Evolutionary conservation across 768 basidiomycete species (phyloP).

Genomic region (Trametes cubensis): DNA sequence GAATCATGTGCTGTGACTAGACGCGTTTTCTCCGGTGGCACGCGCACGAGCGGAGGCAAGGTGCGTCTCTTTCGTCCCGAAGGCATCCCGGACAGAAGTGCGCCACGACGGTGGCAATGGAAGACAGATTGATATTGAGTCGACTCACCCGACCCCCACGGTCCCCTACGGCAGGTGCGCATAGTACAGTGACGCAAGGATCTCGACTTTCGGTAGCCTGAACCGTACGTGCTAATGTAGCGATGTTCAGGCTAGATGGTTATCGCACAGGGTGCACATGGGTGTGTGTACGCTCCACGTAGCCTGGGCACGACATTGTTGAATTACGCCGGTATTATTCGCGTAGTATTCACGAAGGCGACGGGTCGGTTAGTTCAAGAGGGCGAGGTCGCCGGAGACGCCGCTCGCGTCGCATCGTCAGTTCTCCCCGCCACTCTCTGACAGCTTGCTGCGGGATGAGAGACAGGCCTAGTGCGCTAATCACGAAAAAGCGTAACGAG

Average conservation of each 20-base stretch:
- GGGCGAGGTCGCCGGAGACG: background rate
- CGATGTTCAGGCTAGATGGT: constrained; percentile 5
- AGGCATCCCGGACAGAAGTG: background rate
- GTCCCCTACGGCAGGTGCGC: background rate
- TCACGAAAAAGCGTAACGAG: background rate
- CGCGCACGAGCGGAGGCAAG: background rate
- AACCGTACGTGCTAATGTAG: background rate
- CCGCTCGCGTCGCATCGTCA: background rate
- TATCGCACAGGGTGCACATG: background rate
- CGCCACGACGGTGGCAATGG: constrained; percentile 1
- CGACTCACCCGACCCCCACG: background rate
- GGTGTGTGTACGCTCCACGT: too few relatives aligned
- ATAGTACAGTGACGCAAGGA: too few relatives aligned
- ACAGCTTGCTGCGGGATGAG: background rate
- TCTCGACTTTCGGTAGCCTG: too few relatives aligned
- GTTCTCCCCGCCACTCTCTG: background rate
- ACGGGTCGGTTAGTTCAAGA: too few relatives aligned
- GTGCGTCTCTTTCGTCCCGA: background rate
- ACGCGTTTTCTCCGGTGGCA: constrained; percentile 5
- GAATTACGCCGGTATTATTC: too few relatives aligned
- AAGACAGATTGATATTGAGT: background rate
- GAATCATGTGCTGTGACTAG: constrained; percentile 21
- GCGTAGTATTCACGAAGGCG: too few relatives aligned
- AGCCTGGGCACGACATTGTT: too few relatives aligned
- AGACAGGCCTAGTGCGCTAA: constrained; percentile 5